phyloP scores from a whole-genome alignment of 148 eudicot species.

The Polygonum maritimum region DNA sequence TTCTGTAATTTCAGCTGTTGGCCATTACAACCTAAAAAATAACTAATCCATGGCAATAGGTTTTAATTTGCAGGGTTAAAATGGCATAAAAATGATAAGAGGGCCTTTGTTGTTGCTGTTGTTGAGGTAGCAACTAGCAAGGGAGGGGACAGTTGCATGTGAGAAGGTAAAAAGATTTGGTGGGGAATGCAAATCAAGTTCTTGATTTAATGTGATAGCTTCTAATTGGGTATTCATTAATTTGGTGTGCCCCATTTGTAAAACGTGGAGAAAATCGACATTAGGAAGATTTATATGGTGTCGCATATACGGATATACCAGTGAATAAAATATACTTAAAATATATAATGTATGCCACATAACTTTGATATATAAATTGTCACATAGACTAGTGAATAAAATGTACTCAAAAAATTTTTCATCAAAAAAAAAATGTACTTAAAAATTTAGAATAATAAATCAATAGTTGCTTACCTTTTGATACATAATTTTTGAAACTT shows the following conservation, averaged over 20 bases:
- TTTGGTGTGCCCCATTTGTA: background rate
- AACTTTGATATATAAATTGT: too few species aligned
- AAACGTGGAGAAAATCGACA: too few species aligned
- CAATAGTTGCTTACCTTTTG: too few species aligned
- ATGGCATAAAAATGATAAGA: background rate
- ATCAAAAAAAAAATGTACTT: too few species aligned
- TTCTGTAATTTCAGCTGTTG: background rate
- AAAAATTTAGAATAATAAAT: too few species aligned
- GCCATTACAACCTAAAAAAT: background rate
- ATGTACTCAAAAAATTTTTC: too few species aligned
- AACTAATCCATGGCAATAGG: background rate
- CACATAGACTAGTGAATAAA: too few species aligned
- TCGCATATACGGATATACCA: too few species aligned
- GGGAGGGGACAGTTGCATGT: background rate
- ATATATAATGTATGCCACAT: too few species aligned
- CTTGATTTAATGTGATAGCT: background rate
- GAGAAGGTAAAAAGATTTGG: background rate
- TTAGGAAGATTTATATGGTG: background rate
- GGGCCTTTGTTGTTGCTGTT: background rate
- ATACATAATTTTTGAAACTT: too few species aligned
- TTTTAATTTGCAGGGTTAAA: background rate
- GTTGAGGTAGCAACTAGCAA: background rate
- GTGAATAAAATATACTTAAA: too few species aligned
- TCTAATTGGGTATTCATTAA: background rate
- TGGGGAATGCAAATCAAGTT: background rate